Evolutionary conservation across 2,329 filamentous ascomycete genomes (phyloP).

Genomic region (Didymella pinodella): DNA sequence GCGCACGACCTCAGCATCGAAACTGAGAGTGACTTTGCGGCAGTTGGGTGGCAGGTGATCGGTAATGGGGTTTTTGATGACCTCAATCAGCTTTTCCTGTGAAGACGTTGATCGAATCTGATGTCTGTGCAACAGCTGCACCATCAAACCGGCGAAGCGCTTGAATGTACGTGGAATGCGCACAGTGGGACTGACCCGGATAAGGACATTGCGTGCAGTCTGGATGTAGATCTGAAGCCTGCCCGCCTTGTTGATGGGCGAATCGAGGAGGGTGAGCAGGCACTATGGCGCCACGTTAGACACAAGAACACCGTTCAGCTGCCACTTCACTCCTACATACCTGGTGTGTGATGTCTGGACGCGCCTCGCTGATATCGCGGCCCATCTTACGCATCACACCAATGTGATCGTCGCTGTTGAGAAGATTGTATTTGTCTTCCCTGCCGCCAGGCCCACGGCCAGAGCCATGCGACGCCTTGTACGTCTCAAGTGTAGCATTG

Average conservation of each 20-base stretch:
- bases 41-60: conserved; percentile 97
- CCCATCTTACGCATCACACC: conserved; percentile 99
- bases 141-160: conserved; percentile 98
- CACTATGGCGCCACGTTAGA: conserved; percentile 67
- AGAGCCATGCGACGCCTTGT: conserved; percentile 83
- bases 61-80: conserved; percentile 97
- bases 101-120: conserved; percentile 97
- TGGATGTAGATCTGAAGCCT: conserved; percentile 98
- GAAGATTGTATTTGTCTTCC: conserved; percentile 94
- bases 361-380: conserved; percentile 94
- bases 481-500: conserved; percentile 96
- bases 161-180: conserved; percentile 98
- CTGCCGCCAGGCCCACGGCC: conserved; percentile 68
- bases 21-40: conserved; percentile 95
- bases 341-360: conserved; percentile 98
- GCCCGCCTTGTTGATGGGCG: conserved; percentile 97
- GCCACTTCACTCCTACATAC: conserved; percentile 61
- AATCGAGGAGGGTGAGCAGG: conserved; percentile 94
- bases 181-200: conserved; percentile 97
- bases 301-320: conserved; percentile 12
- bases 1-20: conserved; percentile 86
- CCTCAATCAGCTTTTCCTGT: conserved; percentile 95
- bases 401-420: conserved; percentile 99
- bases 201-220: conserved; percentile 94
- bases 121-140: conserved; percentile 92